Conservation (phyloP, 192 early-diverging fungal genomes). For the Thoreauomyces humboldtii region DNA sequence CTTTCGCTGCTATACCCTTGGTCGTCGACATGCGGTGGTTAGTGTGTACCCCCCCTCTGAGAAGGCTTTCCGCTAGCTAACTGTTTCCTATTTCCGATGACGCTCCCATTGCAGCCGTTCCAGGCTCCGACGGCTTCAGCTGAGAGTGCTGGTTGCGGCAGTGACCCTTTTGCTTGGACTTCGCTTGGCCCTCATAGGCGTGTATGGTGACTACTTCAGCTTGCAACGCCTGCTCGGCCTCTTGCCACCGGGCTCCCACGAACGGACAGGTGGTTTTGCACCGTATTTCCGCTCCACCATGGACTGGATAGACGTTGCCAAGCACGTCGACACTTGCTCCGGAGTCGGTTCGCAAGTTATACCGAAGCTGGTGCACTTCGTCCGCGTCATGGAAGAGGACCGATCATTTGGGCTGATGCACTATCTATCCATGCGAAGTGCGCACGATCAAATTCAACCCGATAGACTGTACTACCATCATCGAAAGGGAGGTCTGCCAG, state of each 20-base stretch:
- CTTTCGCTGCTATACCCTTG: no score
- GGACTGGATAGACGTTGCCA: neutral
- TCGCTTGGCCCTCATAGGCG: no score
- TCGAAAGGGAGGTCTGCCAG: slow-evolving; percentile 38
- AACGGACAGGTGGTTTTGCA: neutral
- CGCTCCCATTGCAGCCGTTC: no score
- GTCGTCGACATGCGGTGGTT: no score
- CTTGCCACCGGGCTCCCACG: neutral
- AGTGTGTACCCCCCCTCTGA: no score
- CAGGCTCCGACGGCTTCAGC: no score
- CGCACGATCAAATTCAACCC: slow-evolving; percentile 42
- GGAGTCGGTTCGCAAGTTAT: slow-evolving; percentile 19
- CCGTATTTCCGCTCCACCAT: neutral
- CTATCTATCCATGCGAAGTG: slow-evolving; percentile 50
- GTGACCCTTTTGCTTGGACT: no score
- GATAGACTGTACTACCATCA: slow-evolving; percentile 48
- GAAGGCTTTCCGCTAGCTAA: no score
- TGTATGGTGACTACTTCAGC: no score
- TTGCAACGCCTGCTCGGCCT: no score
- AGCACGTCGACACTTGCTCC: neutral
- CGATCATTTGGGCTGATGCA: slow-evolving; percentile 38
- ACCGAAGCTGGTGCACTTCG: slow-evolving; percentile 50
- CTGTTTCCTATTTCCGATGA: no score
- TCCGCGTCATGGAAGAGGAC: slow-evolving; percentile 36
- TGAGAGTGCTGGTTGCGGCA: no score